Base-by-base conservation (phyloP, 164 flowering plant species). In the Magnolia officinalis region DNA sequence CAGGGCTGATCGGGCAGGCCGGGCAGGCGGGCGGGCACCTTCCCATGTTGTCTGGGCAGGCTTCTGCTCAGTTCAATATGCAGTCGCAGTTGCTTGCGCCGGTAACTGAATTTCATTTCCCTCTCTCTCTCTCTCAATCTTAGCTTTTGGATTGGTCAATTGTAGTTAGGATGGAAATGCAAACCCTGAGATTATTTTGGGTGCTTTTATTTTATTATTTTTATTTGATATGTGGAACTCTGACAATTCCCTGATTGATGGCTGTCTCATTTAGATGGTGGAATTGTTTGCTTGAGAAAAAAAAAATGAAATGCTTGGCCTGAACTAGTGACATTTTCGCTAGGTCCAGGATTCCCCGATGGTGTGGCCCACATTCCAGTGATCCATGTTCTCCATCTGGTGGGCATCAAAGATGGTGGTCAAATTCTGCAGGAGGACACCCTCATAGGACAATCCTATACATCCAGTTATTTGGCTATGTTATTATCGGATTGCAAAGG, bases 61-160 rank as follows among this genome's bases (percentile, higher is more conserved):
- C 78, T 14, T 83, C 87, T 4, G 81, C 89, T 8, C 96, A 91
- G 88, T 87, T 88, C 71, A 92, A 88, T 85, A 81, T 92, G 84
- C 96, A 85, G 81, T 75, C 89, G 1, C 97, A 92, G 77, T 64
- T 90, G 79, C 84, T 92, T 49, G 77, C 85, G 26, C 88, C 91
- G 87, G 98, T 91, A 87, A 55, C 64, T 78, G 55, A 50, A 14
- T 64, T 23, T 19, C 4, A n/a, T 16, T 72, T 52, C 63, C 11
- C 3, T 52, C 51, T 23, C 19, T 24, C 61, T 21, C 11, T 72
- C 51, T 51, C 19, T n/a, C 61, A 55, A 23, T n/a, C 9, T 14
- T 49, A 23, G 23, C 13, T 19, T 6, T 19, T 55, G 6, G 49
- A 21, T 49, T 9, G 70, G 31, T 14, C 4, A 18, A 4, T 76